phyloP scores from a whole-genome alignment of 2,329 filamentous ascomycete genomes.

The Fusarium proliferatum region DNA sequence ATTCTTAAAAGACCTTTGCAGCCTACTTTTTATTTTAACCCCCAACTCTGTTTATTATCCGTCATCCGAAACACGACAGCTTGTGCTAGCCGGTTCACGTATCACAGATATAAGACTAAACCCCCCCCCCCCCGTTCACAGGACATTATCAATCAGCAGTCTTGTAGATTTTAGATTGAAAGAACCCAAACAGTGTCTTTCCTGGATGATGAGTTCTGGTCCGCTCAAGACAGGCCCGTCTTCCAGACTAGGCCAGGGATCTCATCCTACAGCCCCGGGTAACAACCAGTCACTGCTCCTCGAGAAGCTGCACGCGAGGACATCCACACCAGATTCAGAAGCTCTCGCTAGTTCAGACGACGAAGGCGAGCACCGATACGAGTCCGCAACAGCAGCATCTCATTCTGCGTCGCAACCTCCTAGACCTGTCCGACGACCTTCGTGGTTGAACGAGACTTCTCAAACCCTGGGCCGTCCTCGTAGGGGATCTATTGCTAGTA shows the following conservation, averaged over 20 bases:
- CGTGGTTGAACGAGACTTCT: slow-evolving; percentile 87
- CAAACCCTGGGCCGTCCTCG: slow-evolving; percentile 72
- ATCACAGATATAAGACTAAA: not conserved
- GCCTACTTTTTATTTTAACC: slow-evolving; percentile 19
- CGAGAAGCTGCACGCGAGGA: slow-evolving; percentile 81
- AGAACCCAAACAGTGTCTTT: slow-evolving; percentile 17
- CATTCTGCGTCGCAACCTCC: slow-evolving; percentile 56
- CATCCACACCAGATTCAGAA: slow-evolving; percentile 93
- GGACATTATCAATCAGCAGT: not conserved
- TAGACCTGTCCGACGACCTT: slow-evolving; percentile 77
- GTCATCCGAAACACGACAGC: slow-evolving; percentile 6
- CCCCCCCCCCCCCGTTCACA: not conserved
- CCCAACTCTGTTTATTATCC: slow-evolving; percentile 7
- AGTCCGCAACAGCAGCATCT: slow-evolving; percentile 57
- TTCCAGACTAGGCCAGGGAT: slow-evolving; percentile 63
- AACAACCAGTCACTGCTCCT: slow-evolving; percentile 74
- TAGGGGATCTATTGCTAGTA: slow-evolving; percentile 81
- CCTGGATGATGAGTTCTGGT: slow-evolving; percentile 62
- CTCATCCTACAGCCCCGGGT: slow-evolving; percentile 59
- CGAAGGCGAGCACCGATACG: slow-evolving; percentile 77
- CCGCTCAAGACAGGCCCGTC: slow-evolving; percentile 61
- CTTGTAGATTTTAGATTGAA: slow-evolving; percentile 6
- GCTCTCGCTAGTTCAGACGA: slow-evolving; percentile 95
- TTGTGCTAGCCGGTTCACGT: slow-evolving; percentile 5
- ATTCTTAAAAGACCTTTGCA: slow-evolving; percentile 32